Evolutionary conservation across 108 stramenopile species (phyloP).

Genomic region (Fragilaria crotonensis): DNA sequence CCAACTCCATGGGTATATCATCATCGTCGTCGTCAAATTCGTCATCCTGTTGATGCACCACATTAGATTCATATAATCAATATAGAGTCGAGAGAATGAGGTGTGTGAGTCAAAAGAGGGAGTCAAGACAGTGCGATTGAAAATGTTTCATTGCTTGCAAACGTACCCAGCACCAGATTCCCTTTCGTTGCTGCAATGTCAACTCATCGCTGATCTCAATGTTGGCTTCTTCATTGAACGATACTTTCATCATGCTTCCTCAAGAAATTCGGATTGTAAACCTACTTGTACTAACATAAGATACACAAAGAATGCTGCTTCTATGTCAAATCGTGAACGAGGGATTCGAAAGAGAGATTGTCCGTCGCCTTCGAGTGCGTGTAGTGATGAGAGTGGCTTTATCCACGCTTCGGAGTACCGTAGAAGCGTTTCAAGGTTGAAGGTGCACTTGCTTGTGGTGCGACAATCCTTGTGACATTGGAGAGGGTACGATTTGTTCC

Average conservation of each 20-base stretch:
- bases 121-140: not conserved
- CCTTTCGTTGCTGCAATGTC: not conserved
- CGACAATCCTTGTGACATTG: no score
- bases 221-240: not conserved
- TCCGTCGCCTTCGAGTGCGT: no score
- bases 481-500: no score
- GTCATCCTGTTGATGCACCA: not conserved
- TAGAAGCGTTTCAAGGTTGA: no score
- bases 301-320: no score
- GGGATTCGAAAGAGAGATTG: no score
- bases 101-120: not conserved
- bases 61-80: not conserved
- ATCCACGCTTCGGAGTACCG: no score
- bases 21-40: not conserved
- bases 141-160: not conserved
- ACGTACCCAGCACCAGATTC: not conserved
- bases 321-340: no score
- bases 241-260: not conserved
- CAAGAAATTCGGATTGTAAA: no score
- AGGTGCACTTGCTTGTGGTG: no score
- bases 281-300: no score
- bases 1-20: not conserved
- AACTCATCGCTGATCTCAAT: not conserved
- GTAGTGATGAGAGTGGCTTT: no score
- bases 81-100: not conserved